These are phyloP conservation scores for Boletus tomentosulus DNA, from an alignment of 768 basidiomycete genomes.

Conservation along the genomic window DNA sequence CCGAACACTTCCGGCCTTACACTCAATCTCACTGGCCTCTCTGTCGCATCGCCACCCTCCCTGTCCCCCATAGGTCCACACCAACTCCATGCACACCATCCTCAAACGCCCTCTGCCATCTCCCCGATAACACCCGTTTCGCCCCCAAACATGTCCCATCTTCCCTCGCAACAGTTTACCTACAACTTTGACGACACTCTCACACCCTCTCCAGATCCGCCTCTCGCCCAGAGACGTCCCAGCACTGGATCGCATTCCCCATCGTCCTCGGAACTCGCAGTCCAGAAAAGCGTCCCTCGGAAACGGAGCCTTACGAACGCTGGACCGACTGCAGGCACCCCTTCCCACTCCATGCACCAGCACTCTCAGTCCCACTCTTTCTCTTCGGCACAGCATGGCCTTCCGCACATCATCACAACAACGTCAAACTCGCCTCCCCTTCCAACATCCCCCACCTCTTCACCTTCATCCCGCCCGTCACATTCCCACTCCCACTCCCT, in stretches of 20 bases:
- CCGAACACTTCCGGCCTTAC: conserved; percentile 40
- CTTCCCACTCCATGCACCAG: conserved; percentile 16
- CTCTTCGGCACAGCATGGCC: conserved; percentile 15
- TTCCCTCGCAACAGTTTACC: conserved; percentile 40
- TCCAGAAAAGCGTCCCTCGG: conserved; percentile 53
- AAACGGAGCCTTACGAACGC: conserved; percentile 61
- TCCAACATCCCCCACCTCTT: conserved; percentile 20
- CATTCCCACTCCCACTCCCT: conserved; percentile 19
- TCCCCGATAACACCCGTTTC: conserved; percentile 60
- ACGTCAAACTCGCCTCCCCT: conserved; percentile 31
- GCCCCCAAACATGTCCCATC: conserved; percentile 41
- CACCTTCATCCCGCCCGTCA: conserved; percentile 22
- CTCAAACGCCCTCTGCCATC: conserved; percentile 32
- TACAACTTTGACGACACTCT: conserved; percentile 49
- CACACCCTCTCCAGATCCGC: conserved; percentile 27
- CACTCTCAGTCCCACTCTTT: conserved; percentile 28
- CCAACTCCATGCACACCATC: conserved; percentile 47
- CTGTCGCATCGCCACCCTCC: conserved; percentile 62
- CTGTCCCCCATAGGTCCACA: conserved; percentile 60
- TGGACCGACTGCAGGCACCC: conserved; percentile 24
- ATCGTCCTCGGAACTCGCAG: conserved; percentile 44
- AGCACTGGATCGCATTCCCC: conserved; percentile 36
- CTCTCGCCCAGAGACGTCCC: conserved; percentile 33
- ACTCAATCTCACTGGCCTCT: conserved; percentile 64
- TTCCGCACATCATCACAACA: conserved; percentile 31